Evolutionary conservation across 176 grass and related monocot genomes (phyloP).

Genomic region (Thalia dealbata): DNA sequence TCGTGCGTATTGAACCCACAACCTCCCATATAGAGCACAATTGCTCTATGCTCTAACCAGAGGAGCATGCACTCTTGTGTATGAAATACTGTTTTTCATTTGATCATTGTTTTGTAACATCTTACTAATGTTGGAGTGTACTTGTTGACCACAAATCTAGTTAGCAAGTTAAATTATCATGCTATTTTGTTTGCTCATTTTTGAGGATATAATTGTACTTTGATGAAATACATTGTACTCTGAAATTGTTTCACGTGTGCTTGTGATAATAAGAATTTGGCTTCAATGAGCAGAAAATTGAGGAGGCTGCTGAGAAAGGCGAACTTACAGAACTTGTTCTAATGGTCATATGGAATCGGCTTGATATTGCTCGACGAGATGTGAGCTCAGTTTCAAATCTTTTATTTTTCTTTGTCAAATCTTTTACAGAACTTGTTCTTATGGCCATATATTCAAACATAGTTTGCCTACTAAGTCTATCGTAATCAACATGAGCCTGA

Average conservation of each 20-base stretch:
- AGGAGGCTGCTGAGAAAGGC: slow-evolving; percentile 79
- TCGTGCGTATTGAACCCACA: too few relatives aligned
- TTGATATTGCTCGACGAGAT: slow-evolving; percentile 84
- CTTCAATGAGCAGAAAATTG: slow-evolving; percentile 53
- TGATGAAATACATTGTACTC: background rate
- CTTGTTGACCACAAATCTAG: background rate
- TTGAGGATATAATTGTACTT: background rate
- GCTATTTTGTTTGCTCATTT: background rate
- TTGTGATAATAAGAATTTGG: background rate
- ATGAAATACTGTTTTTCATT: too few relatives aligned
- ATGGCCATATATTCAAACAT: background rate
- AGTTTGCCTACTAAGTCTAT: background rate
- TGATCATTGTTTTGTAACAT: background rate
- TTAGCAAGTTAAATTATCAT: background rate
- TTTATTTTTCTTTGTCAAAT: background rate
- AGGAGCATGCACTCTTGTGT: too few relatives aligned
- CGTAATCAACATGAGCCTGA: background rate
- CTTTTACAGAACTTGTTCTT: too few relatives aligned
- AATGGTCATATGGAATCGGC: slow-evolving; percentile 98
- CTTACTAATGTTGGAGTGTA: background rate
- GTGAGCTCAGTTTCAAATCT: slow-evolving; percentile 33
- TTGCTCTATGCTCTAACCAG: too few relatives aligned
- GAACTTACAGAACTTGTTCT: slow-evolving; percentile 85
- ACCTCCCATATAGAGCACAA: too few relatives aligned
- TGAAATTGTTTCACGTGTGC: background rate